phyloP scores from a whole-genome alignment of 495 filamentous ascomycete species.

The Annulohypoxylon stygium region DNA sequence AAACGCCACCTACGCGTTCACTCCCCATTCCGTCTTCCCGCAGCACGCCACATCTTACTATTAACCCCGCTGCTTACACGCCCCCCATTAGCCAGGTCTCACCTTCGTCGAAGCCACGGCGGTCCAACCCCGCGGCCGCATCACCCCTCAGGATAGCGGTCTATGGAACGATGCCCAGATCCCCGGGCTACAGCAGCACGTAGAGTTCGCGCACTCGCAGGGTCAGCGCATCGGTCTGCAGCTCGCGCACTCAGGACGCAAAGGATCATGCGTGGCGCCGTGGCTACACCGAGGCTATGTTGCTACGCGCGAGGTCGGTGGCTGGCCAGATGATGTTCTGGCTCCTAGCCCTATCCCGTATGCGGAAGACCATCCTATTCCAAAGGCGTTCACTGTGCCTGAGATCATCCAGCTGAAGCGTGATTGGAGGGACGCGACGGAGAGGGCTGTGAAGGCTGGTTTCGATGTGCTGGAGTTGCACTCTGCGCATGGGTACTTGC shows the following conservation, averaged over 20 bases:
- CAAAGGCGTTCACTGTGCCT: conserved; percentile 63
- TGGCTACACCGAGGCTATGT: conserved; percentile 44
- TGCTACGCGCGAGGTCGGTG: conserved; percentile 61
- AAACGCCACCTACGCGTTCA: background rate
- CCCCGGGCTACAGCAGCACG: conserved; percentile 67
- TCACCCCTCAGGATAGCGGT: conserved; percentile 77
- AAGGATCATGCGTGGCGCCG: conserved; percentile 69
- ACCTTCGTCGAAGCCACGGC: conserved; percentile 79
- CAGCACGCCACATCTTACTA: background rate
- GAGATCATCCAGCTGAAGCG: conserved; percentile 64
- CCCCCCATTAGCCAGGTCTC: conserved; percentile 62
- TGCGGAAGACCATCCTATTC: conserved; percentile 53
- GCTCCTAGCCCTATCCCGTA: conserved; percentile 64
- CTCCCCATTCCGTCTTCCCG: no score
- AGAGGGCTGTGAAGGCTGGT: conserved; percentile 65
- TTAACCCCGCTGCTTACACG: background rate
- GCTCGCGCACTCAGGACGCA: conserved; percentile 81
- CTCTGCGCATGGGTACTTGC: conserved; percentile 69
- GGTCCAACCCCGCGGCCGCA: conserved; percentile 76
- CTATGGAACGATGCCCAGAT: conserved; percentile 83
- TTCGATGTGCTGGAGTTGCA: conserved; percentile 70
- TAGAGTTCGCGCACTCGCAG: conserved; percentile 78
- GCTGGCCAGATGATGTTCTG: conserved; percentile 76
- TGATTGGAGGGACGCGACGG: conserved; percentile 65
- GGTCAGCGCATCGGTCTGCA: conserved; percentile 79